Evolutionary conservation across 257 asterid species (phyloP), one percentile per base, ranked within the genome.

Genomic region (Solanum neorickii): DNA sequence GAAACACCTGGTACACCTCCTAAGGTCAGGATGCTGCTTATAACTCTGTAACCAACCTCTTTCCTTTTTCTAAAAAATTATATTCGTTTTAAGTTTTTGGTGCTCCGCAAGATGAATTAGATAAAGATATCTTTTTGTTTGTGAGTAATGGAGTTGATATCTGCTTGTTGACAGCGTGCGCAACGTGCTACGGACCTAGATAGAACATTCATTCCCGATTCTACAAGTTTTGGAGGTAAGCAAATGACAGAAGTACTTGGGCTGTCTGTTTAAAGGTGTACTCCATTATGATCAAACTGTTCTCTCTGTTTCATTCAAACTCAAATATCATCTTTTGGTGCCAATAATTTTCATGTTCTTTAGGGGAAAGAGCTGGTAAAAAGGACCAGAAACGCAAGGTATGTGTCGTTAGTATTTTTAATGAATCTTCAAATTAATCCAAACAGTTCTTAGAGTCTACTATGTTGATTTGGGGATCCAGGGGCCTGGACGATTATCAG

Each of bases 1-100:
- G 99, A 95, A 91, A 94, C 98, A 83, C 98, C 99, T 31, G 98
- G 96, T 87, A 94, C 99, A 89, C 98, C 98, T 89, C 95, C 98
- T 25, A 96, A 96, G 98, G 98, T 94, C 49, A 65, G 90, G 62
- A 74, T 83, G 23, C 7, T 46, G 21, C 52, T 86, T 52, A 78
- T 27, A 16, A 39, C 27, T 25, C 49, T 86, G 49, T 46, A 29
- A 59, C 35, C 27, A 42, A 16, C 46, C 72, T 37, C 21, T 9
- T 73, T 44, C 20, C 31, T 41, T 49, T 74, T 65, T 27, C 66
- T 72, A 21, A 33, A 27, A 25, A 75, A 47, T 13, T 27, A 9
- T 0, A 75, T 41, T 39, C 6, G 33, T 39, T 12, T 73, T 41
- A 39, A 52, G 47, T 18, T 29, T 80, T 47, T 82, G 29, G 85